These are phyloP conservation scores for Teratosphaeria gauchensis DNA, from an alignment of 2,329 filamentous ascomycete species.

Conservation along the genomic window DNA sequence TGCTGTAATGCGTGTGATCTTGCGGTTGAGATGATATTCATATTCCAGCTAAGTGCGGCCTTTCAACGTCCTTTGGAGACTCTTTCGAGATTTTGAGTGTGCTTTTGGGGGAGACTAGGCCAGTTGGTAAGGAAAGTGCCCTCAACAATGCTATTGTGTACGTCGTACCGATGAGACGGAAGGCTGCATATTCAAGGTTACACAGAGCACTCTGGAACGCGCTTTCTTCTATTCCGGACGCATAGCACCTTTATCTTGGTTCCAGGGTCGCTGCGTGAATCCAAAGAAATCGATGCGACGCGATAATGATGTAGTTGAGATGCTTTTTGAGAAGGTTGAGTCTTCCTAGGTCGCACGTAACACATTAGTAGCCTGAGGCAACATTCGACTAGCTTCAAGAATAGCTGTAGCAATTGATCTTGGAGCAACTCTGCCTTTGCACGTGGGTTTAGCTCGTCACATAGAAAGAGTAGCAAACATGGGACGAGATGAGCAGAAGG, in stretches of 20 bases:
- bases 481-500: constrained; percentile 72
- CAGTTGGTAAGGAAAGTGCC: not conserved
- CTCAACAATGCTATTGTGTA: constrained; percentile 9
- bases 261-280: not conserved
- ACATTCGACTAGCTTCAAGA: not conserved
- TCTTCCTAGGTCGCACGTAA: not conserved
- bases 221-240: not conserved
- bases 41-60: too few relatives aligned
- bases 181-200: constrained; percentile 5
- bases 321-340: not conserved
- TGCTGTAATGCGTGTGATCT: not conserved
- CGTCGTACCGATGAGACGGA: constrained; percentile 1
- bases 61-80: too few relatives aligned
- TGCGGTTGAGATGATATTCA: not conserved
- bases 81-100: too few relatives aligned
- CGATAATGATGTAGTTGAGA: not conserved
- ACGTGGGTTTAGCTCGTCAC: not conserved
- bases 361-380: not conserved
- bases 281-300: not conserved
- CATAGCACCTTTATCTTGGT: not conserved
- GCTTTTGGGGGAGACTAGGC: too few relatives aligned
- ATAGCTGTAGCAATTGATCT: too few relatives aligned
- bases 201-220: not conserved
- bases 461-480: constrained; percentile 22
- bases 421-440: too few relatives aligned